A percentile compares a stretch with the other conserved stretches of the same genome.
Evolutionary conservation across 164 flowering plant species (phyloP).

Genomic region (Stephania japonica): DNA sequence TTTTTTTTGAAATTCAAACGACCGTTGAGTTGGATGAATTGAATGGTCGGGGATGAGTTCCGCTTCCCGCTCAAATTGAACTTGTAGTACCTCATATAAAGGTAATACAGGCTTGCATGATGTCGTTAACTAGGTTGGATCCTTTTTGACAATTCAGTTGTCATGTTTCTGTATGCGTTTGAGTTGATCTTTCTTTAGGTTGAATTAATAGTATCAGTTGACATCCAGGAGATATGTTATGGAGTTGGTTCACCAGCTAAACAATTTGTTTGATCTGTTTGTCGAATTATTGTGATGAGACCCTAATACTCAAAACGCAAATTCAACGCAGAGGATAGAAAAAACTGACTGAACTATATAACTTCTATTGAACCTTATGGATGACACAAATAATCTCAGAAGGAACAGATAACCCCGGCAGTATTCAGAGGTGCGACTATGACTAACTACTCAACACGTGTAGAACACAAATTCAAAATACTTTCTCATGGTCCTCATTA

Average conservation of each 20-base stretch:
- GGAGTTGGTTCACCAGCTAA: not conserved
- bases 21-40: too few relatives aligned
- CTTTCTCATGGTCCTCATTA: too few relatives aligned
- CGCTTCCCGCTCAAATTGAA: not conserved
- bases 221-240: not conserved
- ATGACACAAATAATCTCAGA: too few relatives aligned
- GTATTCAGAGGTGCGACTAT: too few relatives aligned
- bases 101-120: not conserved
- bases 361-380: too few relatives aligned
- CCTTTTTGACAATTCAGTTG: not conserved
- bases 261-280: not conserved
- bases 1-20: not conserved
- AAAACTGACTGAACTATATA: too few relatives aligned
- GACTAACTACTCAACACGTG: too few relatives aligned
- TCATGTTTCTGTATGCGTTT: not conserved
- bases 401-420: too few relatives aligned
- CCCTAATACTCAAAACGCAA: too few relatives aligned
- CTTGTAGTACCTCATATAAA: not conserved
- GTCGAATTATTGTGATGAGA: too few relatives aligned
- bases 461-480: too few relatives aligned
- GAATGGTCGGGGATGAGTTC: not conserved
- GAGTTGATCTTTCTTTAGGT: not conserved
- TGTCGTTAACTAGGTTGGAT: not conserved
- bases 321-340: too few relatives aligned
- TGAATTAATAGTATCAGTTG: not conserved